These are phyloP conservation scores for Apiotrichum laibachii DNA, from an alignment of 1,284 basidiomycete species.

Conservation along the genomic window DNA sequence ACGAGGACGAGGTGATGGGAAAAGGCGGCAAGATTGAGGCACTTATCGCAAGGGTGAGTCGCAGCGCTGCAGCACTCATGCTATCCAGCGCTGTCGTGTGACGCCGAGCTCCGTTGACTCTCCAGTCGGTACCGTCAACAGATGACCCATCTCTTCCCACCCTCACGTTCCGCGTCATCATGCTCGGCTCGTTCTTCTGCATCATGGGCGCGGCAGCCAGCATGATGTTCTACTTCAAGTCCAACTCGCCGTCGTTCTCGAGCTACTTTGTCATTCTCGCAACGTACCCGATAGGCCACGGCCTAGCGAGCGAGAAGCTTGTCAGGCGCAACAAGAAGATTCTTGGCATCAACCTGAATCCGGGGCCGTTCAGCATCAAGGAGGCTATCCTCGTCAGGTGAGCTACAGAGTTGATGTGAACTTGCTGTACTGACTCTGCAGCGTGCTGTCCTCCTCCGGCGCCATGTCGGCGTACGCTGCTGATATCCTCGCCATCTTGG, in stretches of 20 bases:
- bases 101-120: too few species aligned
- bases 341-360: constrained; percentile 52
- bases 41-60: constrained; percentile 39
- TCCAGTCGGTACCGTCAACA: constrained; percentile 54
- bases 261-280: constrained; percentile 58
- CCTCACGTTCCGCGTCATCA: constrained; percentile 55
- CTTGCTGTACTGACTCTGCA: constrained; percentile 29
- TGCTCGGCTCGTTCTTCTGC: constrained; percentile 57
- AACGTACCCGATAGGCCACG: constrained; percentile 53
- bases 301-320: constrained; percentile 42
- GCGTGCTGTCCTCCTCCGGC: constrained; percentile 55
- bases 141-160: constrained; percentile 58
- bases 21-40: constrained; percentile 39
- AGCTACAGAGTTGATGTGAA: constrained; percentile 2
- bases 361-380: constrained; percentile 55
- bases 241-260: constrained; percentile 56
- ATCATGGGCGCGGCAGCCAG: constrained; percentile 55
- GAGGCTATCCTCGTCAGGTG: constrained; percentile 48
- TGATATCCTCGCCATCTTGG: constrained; percentile 54
- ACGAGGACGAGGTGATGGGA: constrained; percentile 27
- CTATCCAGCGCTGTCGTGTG: too few species aligned
- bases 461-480: constrained; percentile 51
- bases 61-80: too few species aligned
- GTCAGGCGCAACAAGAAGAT: constrained; percentile 28
- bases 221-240: constrained; percentile 55